These are phyloP conservation scores for Dioscorea dumetorum DNA, from an alignment of 106 monocot genomes.

Conservation along the genomic window DNA sequence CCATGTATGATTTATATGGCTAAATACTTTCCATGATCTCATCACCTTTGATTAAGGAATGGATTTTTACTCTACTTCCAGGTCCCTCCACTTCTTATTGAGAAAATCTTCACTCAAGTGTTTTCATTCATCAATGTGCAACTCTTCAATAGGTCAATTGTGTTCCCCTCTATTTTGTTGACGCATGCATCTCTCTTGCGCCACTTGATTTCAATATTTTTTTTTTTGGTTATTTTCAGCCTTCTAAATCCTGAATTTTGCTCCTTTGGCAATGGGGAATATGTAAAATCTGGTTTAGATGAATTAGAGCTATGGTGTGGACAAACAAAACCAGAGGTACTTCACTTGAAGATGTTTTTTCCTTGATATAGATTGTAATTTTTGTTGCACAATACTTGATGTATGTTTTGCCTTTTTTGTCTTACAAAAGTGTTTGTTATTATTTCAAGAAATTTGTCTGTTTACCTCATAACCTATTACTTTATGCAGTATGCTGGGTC, in stretches of 20 bases:
- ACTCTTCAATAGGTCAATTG: constrained; percentile 45
- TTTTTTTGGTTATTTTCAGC: constrained; percentile 17
- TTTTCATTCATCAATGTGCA: constrained; percentile 53
- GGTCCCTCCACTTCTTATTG: constrained; percentile 39
- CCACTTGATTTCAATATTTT: background rate
- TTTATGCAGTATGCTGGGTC: constrained; percentile 54
- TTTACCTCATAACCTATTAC: background rate
- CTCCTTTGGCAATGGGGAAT: constrained; percentile 61
- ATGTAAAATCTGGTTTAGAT: constrained; percentile 57
- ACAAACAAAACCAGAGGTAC: constrained; percentile 50
- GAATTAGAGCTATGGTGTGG: constrained; percentile 62
- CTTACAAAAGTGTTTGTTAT: too few relatives aligned
- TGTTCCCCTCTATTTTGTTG: too few relatives aligned
- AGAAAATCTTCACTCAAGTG: constrained; percentile 42
- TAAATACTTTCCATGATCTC: background rate
- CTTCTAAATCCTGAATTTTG: constrained; percentile 50
- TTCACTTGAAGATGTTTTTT: background rate
- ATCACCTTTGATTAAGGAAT: background rate
- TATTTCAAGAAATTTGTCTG: background rate
- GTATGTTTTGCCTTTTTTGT: too few relatives aligned
- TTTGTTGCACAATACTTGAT: too few relatives aligned
- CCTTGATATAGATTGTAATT: too few relatives aligned
- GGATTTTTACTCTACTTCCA: constrained; percentile 6
- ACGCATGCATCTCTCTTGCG: background rate
- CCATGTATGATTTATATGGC: constrained; percentile 20